phyloP scores from a whole-genome alignment of 2,329 filamentous ascomycete genomes.

The Phialophora expanda region DNA sequence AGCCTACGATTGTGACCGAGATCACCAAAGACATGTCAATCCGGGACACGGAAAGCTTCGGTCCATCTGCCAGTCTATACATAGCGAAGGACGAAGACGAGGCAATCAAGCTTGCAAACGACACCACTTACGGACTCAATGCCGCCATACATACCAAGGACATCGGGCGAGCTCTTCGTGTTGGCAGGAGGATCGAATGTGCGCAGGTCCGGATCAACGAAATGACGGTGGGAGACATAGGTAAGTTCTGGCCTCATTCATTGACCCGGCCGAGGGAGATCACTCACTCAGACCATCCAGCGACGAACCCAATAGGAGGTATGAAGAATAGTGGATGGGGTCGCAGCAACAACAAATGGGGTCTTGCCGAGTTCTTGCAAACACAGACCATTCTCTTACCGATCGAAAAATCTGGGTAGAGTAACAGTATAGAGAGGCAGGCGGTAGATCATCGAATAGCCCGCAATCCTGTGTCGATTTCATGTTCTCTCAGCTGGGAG shows the following conservation, averaged over 20 bases:
- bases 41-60: conserved; percentile 59
- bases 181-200: conserved; percentile 45
- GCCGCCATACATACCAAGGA: conserved; percentile 50
- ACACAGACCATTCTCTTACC: not conserved
- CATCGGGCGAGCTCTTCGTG: conserved; percentile 47
- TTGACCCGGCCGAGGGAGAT: not conserved
- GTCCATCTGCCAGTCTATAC: conserved; percentile 48
- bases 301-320: conserved; percentile 16
- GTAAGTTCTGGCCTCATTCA: not conserved
- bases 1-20: conserved; percentile 63
- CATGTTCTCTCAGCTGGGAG: too few species aligned
- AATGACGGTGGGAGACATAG: not conserved
- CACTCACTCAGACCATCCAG: conserved; percentile 2
- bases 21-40: conserved; percentile 64
- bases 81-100: conserved; percentile 48
- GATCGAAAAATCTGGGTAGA: too few species aligned
- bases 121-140: conserved; percentile 49
- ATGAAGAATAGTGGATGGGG: conserved; percentile 25
- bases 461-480: too few species aligned
- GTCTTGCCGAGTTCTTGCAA: conserved; percentile 16
- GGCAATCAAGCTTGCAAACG: conserved; percentile 46
- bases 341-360: conserved; percentile 19
- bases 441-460: too few species aligned
- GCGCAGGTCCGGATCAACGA: not conserved
- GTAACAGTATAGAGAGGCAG: too few species aligned